Evolutionary conservation across 345 rosid species (phyloP), one percentile per base, ranked within the genome.

Genomic region (Cochlearia excelsa): DNA sequence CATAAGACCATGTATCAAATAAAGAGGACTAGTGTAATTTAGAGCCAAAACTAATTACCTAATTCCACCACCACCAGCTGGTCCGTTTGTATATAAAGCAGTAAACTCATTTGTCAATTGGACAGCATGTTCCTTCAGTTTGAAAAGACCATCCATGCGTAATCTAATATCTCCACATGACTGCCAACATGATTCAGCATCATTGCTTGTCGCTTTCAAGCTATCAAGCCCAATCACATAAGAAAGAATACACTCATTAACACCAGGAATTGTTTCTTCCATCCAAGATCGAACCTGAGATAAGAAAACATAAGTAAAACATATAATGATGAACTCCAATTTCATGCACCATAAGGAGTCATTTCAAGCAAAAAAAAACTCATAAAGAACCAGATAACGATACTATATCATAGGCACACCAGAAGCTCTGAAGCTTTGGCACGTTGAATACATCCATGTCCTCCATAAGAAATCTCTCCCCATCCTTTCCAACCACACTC

Each of bases 381-480:
- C 9, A 70, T 5, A 40, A 38, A 30, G 40, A 9, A 63, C 35
- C 44, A 62, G 53, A 38, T 44, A 61, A 60, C 55, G 9, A 51
- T 48, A 41, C 33, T 11, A 30, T 40, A 61, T n/a, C 40, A 60
- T 29, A 54, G 70, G 71, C 70, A 39, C 69, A 91, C 98, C 80
- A 91, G 76, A 73, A 75, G 80, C 58, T 91, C 98, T 59, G 98
- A 90, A 59, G 90, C 88, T 67, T 83, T 76, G 48, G 96, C 92
- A 51, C 95, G 92, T 73, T 75, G 70, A 44, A 86, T 73, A 62
- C 88, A 79, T 67, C 76, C 79, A 58, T 75, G 67, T 52, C 98
- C 98, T 67, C 93, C 95, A 78, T 91, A 91, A 1, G 98, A 91
- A 71, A 91, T 84, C 74, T 91, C 98, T 49, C 96, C 98, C 98